Evolutionary conservation across 306 rosid genomes (phyloP).

Genomic region (Malus orientalis): DNA sequence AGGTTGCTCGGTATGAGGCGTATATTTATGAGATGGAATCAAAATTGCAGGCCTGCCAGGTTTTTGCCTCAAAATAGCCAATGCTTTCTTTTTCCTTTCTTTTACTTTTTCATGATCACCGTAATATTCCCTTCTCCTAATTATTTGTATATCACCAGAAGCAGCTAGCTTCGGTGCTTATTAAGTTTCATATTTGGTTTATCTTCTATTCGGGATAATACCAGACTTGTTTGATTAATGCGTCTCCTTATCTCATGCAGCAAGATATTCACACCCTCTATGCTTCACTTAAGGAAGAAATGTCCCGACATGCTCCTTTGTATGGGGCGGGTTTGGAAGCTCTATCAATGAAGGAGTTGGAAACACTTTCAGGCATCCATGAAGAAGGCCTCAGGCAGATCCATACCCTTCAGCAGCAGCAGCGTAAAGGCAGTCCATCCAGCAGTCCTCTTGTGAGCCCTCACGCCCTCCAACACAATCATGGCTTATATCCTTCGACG

Average conservation of each 20-base stretch:
- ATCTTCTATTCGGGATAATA: background rate
- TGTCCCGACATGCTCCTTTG: slow-evolving; percentile 93
- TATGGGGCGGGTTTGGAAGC: slow-evolving; percentile 97
- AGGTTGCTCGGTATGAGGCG: slow-evolving; percentile 91
- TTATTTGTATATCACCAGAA: background rate
- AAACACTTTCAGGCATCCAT: slow-evolving; percentile 79
- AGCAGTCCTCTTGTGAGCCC: slow-evolving; percentile 77
- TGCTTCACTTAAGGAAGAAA: slow-evolving; percentile 91
- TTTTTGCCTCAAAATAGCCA: slow-evolving; percentile 23
- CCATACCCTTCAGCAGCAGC: slow-evolving; percentile 90
- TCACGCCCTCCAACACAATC: slow-evolving; percentile 63
- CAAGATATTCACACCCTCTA: slow-evolving; percentile 91
- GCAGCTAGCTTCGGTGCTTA: background rate
- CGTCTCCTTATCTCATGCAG: slow-evolving; percentile 42
- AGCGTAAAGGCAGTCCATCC: slow-evolving; percentile 68
- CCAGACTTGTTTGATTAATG: slow-evolving; percentile 16
- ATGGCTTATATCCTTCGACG: slow-evolving; percentile 63
- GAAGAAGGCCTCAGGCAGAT: slow-evolving; percentile 97
- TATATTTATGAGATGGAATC: slow-evolving; percentile 98
- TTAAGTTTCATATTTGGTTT: slow-evolving; percentile 7
- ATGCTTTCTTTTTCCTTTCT: background rate
- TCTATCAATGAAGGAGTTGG: slow-evolving; percentile 88
- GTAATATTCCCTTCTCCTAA: background rate
- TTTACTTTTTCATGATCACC: background rate
- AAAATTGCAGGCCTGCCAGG: slow-evolving; percentile 95